Evolutionary conservation across 2,329 filamentous ascomycete genomes (phyloP), one percentile per base, ranked within the genome.

Genomic region (Sporothrix humicola): DNA sequence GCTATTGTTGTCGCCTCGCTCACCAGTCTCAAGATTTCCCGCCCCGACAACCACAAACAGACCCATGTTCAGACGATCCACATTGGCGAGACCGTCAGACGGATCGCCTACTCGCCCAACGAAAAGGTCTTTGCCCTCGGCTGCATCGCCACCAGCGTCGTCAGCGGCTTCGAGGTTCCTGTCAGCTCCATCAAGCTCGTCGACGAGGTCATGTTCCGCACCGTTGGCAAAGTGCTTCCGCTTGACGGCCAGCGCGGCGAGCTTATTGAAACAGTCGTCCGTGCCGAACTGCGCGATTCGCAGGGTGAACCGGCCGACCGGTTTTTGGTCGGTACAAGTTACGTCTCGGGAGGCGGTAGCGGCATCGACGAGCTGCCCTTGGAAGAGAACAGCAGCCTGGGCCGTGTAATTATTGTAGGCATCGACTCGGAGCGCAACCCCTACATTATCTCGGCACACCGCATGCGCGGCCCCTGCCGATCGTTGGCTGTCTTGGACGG

Each of bases 261-360:
- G 82, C 84, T 98, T 63, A 89, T 98, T 3, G 96, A 98, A 81
- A 91, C 92, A 75, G 91, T 97, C 8, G 90, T 97, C 73, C 89
- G 93, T 48, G 91, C 93, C 6, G 89, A 93, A 77, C 85, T 98
- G 13, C 85, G 87, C 2, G 91, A 85, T 77, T 83, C 83, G 3
- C 84, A 83, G 58, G 90, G 89, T 10, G 83, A 86, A 42, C 80
- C 82, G 5, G 87, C 87, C 0, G 95, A 98, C 80, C 87, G 94
- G 58, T 98, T 98, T 79, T 84, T 98, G n/a, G 89, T 98, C 7
- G 96, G 96, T 7, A 98, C 96, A 0, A 93, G 93, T 72, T 95
- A 92, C 78, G 80, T 95, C 59, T 85, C 86, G 8, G 90, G 93
- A 63, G 59, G 20, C 31, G 31, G 31, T 7, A 37, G 31, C 31